Evolutionary conservation across 139 green algal genomes (phyloP).

Genomic region (Pseudopediastrum boryanum): DNA sequence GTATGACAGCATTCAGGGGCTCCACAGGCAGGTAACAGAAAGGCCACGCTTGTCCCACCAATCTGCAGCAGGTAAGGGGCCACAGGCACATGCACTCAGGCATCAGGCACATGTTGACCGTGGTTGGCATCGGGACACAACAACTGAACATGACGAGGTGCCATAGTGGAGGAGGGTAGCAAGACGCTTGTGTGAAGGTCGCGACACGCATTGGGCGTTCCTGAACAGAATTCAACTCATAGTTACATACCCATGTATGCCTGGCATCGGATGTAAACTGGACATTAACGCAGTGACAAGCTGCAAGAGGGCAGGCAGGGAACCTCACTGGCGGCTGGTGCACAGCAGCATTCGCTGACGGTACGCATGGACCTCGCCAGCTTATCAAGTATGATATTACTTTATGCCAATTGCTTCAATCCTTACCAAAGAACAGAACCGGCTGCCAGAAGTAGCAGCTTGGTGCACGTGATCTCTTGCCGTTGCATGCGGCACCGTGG

Average conservation of each 20-base stretch:
- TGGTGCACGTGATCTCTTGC: conserved; percentile 55
- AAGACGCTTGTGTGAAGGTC: neutral
- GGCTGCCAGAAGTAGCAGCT: too few species aligned
- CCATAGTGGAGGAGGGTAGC: too few species aligned
- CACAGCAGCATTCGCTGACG: too few species aligned
- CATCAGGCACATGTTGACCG: neutral
- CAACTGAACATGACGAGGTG: neutral
- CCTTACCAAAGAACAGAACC: conserved; percentile 89
- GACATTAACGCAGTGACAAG: neutral
- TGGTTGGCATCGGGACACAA: neutral
- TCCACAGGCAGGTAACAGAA: conserved; percentile 86
- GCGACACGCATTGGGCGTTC: neutral
- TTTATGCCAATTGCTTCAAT: neutral
- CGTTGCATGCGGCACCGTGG: conserved; percentile 64
- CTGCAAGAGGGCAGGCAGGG: neutral
- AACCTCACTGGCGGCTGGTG: neutral
- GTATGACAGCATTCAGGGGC: conserved; percentile 78
- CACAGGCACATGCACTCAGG: neutral
- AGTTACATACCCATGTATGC: neutral
- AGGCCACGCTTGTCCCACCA: conserved; percentile 93
- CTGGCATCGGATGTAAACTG: too few species aligned
- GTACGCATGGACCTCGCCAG: too few species aligned
- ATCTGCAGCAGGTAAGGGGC: conserved; percentile 49
- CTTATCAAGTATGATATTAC: neutral
- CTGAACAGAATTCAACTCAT: neutral